A percentile compares a stretch with the other conserved stretches of the same genome.
Evolutionary conservation across 129 eudicot species (phyloP).

Genomic region (Artemisia argyi): DNA sequence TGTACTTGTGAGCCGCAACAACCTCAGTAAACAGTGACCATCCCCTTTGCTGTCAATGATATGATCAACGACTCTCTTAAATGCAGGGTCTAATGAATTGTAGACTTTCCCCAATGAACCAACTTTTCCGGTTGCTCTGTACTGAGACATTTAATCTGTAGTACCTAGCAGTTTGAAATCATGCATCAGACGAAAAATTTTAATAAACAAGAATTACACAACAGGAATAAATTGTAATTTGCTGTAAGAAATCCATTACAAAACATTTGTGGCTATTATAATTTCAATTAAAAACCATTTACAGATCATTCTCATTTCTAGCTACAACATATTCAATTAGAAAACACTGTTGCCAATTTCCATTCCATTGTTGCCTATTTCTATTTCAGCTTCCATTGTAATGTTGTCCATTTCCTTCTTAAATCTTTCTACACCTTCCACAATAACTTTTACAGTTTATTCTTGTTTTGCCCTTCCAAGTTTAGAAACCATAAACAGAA

Average conservation of each 20-base stretch:
- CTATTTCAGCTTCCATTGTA: slow-evolving; percentile 1
- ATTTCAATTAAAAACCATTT: slow-evolving; percentile 7
- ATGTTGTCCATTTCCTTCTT: slow-evolving; percentile 3
- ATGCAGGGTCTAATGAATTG: too few relatives aligned
- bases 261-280: slow-evolving; percentile 11
- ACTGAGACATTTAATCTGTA: too few relatives aligned
- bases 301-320: slow-evolving; percentile 6
- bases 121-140: too few relatives aligned
- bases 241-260: slow-evolving; percentile 5
- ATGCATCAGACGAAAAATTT: background rate
- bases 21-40: slow-evolving; percentile 2
- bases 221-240: slow-evolving; percentile 5
- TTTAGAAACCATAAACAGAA: slow-evolving; percentile 6
- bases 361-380: background rate
- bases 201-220: slow-evolving; percentile 11
- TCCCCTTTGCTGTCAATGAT: slow-evolving; percentile 4
- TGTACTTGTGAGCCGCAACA: slow-evolving; percentile 13
- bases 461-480: background rate
- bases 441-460: slow-evolving; percentile 3
- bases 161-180: background rate
- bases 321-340: slow-evolving; percentile 9
- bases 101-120: too few relatives aligned
- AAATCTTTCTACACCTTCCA: slow-evolving; percentile 10
- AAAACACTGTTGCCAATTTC: background rate
- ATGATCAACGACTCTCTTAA: background rate